phyloP scores from a whole-genome alignment of 2,329 filamentous ascomycete genomes.

The Fusarium buxicola region DNA sequence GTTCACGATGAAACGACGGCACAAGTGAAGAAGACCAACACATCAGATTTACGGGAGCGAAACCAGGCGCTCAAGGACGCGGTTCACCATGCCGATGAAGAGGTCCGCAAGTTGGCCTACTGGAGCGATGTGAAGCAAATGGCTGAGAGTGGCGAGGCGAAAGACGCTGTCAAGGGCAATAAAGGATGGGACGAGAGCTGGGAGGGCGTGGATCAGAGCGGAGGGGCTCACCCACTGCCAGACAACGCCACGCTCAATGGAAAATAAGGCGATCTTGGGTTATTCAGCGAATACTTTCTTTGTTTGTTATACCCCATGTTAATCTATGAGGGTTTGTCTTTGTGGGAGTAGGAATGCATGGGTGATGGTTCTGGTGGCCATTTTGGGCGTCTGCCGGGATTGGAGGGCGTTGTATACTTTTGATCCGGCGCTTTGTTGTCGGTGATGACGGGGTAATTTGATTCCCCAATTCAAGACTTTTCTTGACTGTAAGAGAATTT shows the following conservation, averaged over 20 bases:
- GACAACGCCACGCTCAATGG: slow-evolving; percentile 38
- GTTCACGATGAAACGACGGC: slow-evolving; percentile 59
- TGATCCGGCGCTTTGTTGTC: background rate
- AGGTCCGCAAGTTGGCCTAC: slow-evolving; percentile 84
- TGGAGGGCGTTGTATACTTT: slow-evolving; percentile 28
- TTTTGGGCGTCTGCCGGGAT: slow-evolving; percentile 6
- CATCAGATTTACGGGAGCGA: slow-evolving; percentile 53
- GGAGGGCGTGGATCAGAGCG: slow-evolving; percentile 66
- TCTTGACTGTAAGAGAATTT: slow-evolving; percentile 1
- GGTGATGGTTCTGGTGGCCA: slow-evolving; percentile 2
- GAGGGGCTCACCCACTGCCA: slow-evolving; percentile 54
- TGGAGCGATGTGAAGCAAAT: slow-evolving; percentile 87
- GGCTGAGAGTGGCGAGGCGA: slow-evolving; percentile 64
- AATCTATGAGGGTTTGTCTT: background rate
- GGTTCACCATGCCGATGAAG: slow-evolving; percentile 79
- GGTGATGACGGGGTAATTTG: background rate
- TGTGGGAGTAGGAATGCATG: slow-evolving; percentile 1
- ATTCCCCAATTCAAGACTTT: background rate
- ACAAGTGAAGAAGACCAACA: slow-evolving; percentile 54
- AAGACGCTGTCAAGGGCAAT: slow-evolving; percentile 55
- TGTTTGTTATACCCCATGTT: background rate
- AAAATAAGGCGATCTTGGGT: slow-evolving; percentile 28
- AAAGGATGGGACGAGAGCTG: slow-evolving; percentile 56
- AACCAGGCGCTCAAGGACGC: slow-evolving; percentile 79
- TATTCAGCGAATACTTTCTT: slow-evolving; percentile 7